These are phyloP conservation scores for Colletotrichum brevisporum DNA, from an alignment of 2,329 filamentous ascomycete genomes.

Conservation along the genomic window DNA sequence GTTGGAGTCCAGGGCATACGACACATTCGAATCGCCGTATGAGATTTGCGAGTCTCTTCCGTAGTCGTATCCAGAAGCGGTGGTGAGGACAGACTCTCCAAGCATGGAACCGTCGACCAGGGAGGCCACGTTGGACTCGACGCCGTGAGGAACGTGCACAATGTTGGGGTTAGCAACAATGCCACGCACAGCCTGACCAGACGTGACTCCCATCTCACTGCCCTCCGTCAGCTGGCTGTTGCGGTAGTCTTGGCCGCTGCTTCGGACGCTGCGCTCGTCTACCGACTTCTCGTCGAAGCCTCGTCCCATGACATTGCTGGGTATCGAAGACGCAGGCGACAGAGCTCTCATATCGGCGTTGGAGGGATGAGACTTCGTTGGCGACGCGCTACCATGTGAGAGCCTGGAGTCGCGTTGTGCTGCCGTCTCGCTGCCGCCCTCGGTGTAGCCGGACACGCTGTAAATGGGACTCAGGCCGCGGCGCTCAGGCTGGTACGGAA, in stretches of 20 bases:
- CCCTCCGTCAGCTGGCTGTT: constrained; percentile 65
- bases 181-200: constrained; percentile 79
- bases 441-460: constrained; percentile 89
- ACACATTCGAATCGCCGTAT: constrained; percentile 45
- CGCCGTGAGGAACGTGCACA: constrained; percentile 78
- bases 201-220: constrained; percentile 71
- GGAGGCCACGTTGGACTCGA: constrained; percentile 93
- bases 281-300: constrained; percentile 67
- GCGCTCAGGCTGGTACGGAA: constrained; percentile 77
- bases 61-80: constrained; percentile 56
- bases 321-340: constrained; percentile 71
- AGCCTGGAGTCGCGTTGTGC: constrained; percentile 70
- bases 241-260: constrained; percentile 67
- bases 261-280: constrained; percentile 69
- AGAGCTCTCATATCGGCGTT: constrained; percentile 57
- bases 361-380: constrained; percentile 65
- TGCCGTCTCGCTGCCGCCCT: constrained; percentile 73
- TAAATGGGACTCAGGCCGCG: constrained; percentile 90
- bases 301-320: constrained; percentile 61
- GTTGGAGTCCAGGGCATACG: constrained; percentile 54
- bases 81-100: constrained; percentile 78
- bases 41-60: constrained; percentile 35
- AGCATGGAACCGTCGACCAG: constrained; percentile 81
- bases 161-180: constrained; percentile 82
- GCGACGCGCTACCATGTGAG: constrained; percentile 66